phyloP scores from a whole-genome alignment of 805 yeast genomes.

The Brettanomyces naardenensis region DNA sequence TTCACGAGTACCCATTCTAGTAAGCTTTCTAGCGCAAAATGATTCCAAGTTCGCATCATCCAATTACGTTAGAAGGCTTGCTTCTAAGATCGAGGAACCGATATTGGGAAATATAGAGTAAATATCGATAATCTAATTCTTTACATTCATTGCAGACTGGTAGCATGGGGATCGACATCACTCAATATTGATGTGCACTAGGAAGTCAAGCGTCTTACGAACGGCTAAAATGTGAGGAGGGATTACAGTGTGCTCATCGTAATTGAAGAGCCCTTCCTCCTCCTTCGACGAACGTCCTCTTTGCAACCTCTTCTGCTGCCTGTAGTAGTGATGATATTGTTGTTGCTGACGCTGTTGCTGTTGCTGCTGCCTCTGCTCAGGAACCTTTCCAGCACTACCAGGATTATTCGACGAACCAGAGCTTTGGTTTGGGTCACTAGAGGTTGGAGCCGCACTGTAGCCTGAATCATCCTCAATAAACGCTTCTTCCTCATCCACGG shows the following conservation, averaged over 20 bases:
- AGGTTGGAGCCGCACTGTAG: neutral
- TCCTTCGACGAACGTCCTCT: constrained; percentile 3
- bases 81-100: too few species aligned
- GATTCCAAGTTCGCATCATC: too few species aligned
- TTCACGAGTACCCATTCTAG: neutral
- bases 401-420: neutral
- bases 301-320: constrained; percentile 10
- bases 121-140: neutral
- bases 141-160: too few species aligned
- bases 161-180: too few species aligned
- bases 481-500: constrained; percentile 9
- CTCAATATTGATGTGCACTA: constrained; percentile 51
- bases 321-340: constrained; percentile 11
- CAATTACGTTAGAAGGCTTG: too few species aligned
- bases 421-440: neutral
- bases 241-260: constrained; percentile 29
- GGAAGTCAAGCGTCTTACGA: constrained; percentile 45
- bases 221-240: constrained; percentile 78
- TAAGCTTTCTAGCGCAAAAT: neutral
- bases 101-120: neutral
- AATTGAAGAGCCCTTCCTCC: constrained; percentile 3
- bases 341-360: constrained; percentile 5
- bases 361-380: constrained; percentile 2
- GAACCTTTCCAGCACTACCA: neutral
- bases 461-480: constrained; percentile 4